Evolutionary conservation across 352 stramenopile species (phyloP).

Genomic region (Phytopythium vexans): DNA sequence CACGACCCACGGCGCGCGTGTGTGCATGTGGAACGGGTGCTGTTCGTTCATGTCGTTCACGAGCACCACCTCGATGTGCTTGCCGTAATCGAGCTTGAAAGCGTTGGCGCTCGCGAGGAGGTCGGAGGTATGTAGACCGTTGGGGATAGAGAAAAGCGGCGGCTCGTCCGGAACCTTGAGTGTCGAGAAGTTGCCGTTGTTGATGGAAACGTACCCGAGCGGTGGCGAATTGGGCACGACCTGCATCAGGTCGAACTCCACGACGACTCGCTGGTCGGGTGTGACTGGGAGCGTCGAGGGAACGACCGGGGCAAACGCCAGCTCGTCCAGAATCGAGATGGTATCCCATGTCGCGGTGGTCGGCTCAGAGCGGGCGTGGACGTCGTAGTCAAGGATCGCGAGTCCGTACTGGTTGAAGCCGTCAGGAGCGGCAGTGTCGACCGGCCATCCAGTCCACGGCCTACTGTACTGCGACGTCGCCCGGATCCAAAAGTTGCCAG

Average conservation of each 20-base stretch:
- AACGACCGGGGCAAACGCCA: slow-evolving; percentile 15
- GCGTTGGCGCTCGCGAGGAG: slow-evolving; percentile 8
- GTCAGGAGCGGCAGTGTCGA: slow-evolving; percentile 9
- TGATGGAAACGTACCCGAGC: slow-evolving; percentile 23
- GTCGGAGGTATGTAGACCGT: slow-evolving; percentile 11
- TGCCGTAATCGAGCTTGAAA: slow-evolving; percentile 14
- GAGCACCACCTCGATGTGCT: slow-evolving; percentile 24
- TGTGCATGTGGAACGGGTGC: slow-evolving; percentile 37
- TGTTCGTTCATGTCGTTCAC: slow-evolving; percentile 30
- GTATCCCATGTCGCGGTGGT: slow-evolving; percentile 3
- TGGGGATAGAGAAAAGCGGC: slow-evolving; percentile 18
- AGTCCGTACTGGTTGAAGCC: slow-evolving; percentile 26
- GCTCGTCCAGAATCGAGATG: slow-evolving; percentile 13
- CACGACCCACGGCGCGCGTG: slow-evolving; percentile 18
- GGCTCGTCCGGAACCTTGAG: slow-evolving; percentile 13
- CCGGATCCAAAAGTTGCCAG: slow-evolving; percentile 26
- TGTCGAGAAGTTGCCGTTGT: slow-evolving; percentile 15
- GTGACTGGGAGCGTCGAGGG: slow-evolving; percentile 9
- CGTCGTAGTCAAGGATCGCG: slow-evolving; percentile 15
- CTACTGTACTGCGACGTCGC: slow-evolving; percentile 18
- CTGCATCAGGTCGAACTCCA: slow-evolving; percentile 18
- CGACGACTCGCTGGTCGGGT: slow-evolving; percentile 11
- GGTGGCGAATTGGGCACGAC: no score
- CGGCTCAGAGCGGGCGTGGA: slow-evolving; percentile 3
- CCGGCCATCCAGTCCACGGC: slow-evolving; percentile 15